A percentile compares a stretch with the other conserved stretches of the same genome.
These are phyloP conservation scores for Pterula multifida DNA, from an alignment of 1,284 basidiomycete species.

Conservation along the genomic window DNA sequence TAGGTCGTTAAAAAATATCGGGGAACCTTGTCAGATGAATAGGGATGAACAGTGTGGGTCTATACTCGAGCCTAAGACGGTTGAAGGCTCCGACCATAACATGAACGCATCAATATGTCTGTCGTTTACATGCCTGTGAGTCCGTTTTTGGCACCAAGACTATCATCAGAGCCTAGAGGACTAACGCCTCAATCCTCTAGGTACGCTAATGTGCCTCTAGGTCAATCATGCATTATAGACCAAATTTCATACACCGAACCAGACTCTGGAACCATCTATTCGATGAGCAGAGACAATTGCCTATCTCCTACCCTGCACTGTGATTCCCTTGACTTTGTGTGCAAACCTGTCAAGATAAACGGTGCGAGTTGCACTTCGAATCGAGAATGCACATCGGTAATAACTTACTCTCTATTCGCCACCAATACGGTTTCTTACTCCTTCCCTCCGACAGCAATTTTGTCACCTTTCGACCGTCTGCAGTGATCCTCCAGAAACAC, in stretches of 20 bases:
- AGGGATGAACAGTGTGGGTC: not conserved
- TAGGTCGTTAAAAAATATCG: not conserved
- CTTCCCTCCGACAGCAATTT: not conserved
- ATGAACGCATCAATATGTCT: not conserved
- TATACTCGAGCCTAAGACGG: not conserved
- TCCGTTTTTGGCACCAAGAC: too few relatives aligned
- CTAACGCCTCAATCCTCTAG: too few relatives aligned
- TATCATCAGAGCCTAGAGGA: too few relatives aligned
- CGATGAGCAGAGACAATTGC: not conserved
- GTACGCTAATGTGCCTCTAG: not conserved
- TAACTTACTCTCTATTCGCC: not conserved
- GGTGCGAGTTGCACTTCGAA: not conserved
- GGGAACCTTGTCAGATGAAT: slow-evolving; percentile 1
- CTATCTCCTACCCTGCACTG: not conserved
- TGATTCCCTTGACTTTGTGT: not conserved
- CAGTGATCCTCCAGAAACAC: not conserved
- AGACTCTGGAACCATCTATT: not conserved
- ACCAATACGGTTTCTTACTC: not conserved
- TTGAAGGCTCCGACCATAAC: not conserved
- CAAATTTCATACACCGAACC: not conserved
- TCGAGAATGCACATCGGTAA: not conserved
- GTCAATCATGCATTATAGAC: not conserved
- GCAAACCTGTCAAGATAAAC: not conserved
- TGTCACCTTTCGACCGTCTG: not conserved
- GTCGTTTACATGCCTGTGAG: not conserved